Evolutionary conservation across 108 stramenopile species (phyloP), one percentile per base, ranked within the genome.

Genomic region (Discostella stelligeroides): DNA sequence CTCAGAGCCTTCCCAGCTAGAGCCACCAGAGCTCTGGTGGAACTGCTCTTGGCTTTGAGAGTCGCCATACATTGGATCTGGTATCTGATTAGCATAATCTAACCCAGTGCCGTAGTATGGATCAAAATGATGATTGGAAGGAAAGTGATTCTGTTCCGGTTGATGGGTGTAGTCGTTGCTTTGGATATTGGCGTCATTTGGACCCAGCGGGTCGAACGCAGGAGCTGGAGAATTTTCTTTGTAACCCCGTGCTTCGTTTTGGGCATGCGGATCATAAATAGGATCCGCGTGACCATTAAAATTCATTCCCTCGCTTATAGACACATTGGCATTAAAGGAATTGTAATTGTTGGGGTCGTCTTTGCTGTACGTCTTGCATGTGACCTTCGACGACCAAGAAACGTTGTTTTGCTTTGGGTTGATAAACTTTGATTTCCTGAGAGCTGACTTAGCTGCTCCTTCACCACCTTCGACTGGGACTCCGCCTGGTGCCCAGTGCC

Each of bases 341-440:
- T 73, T 63, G 38, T 60, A 24, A 51, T 60, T 29, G 55, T 69
- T 73, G 24, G 79, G 72, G 40, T 68, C 72, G 41, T 80, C 79
- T 51, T 80, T 80, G 57, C 72, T 73, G 50, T 80, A 80, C n/a
- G 79, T 80, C 65, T 80, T 80, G 72, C 79, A 80, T 28, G 79
- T 80, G 17, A 80, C 79, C 53, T 80, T 80, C 17, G 66, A 68
- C 9, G 79, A 80, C 79, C 79, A 80, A 9, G 79, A 69, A 3
- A 80, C 72, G 39, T n/a, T 58, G 34, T 69, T 80, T 37, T 63
- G 55, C 30, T 53, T 69, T 30, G 30, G 14, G 29, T 53, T 61
- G 41, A 41, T 46, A 29, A 73, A 67, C 51, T 64, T 80, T 34
- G 24, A 29, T 54, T 28, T 73, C 27, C 63, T 55, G 8, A 80